These are phyloP conservation scores for Primulina tabacum DNA, from an alignment of 257 asterid genomes.

Conservation along the genomic window DNA sequence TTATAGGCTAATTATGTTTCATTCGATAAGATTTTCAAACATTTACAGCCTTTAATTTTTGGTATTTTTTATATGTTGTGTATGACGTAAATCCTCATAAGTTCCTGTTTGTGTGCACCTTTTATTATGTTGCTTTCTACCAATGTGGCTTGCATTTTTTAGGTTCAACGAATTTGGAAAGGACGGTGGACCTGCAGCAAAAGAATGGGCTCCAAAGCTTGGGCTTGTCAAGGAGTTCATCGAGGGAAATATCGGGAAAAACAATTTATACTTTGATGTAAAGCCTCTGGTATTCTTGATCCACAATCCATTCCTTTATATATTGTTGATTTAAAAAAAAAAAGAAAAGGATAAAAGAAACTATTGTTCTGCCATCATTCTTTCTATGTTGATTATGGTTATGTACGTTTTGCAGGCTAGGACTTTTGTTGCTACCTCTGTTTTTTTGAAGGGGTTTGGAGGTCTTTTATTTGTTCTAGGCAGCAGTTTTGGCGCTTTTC, in stretches of 20 bases:
- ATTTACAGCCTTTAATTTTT: too few species aligned
- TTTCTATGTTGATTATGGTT: background rate
- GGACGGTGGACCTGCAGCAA: constrained; percentile 86
- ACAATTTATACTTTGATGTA: constrained; percentile 54
- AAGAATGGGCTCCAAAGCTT: constrained; percentile 75
- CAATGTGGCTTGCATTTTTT: constrained; percentile 1
- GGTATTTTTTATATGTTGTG: background rate
- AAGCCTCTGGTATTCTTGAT: constrained; percentile 14
- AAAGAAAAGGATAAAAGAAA: background rate
- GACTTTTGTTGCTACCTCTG: constrained; percentile 61
- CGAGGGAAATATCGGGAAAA: constrained; percentile 51
- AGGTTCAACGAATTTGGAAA: constrained; percentile 88
- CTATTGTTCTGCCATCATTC: background rate
- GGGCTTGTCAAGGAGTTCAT: constrained; percentile 42
- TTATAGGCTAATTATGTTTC: background rate
- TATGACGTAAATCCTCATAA: background rate
- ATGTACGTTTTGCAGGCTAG: constrained; percentile 43
- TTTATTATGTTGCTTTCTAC: background rate
- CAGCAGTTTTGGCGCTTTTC: constrained; percentile 65
- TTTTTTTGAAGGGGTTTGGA: constrained; percentile 75
- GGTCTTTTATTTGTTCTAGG: constrained; percentile 85
- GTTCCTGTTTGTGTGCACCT: background rate
- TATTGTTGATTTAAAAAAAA: too few species aligned
- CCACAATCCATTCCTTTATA: background rate
- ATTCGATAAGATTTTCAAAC: background rate